A percentile compares a stretch with the other conserved stretches of the same genome.
phyloP scores from a whole-genome alignment of 306 rosid genomes.

The Mimosa pudica region DNA sequence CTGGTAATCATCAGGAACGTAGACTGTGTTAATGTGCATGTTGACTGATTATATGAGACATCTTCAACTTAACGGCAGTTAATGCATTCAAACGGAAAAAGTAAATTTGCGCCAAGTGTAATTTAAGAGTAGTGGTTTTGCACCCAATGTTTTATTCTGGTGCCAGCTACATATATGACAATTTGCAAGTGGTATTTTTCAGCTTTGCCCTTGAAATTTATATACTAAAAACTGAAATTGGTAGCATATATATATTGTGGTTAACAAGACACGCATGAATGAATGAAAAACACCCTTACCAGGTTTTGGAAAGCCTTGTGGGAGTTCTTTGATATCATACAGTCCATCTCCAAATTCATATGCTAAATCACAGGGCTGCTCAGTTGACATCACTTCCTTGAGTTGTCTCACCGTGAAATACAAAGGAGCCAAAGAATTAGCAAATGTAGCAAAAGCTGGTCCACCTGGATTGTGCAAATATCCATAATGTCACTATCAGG shows the following conservation, averaged over 20 bases:
- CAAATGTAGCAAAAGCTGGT: slow-evolving; percentile 54
- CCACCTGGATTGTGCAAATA: slow-evolving; percentile 56
- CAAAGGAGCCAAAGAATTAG: slow-evolving; percentile 64
- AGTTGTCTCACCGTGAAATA: slow-evolving; percentile 64
- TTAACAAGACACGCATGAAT: background rate
- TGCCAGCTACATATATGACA: too few relatives aligned
- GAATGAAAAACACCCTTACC: slow-evolving; percentile 39
- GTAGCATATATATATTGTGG: slow-evolving; percentile 1
- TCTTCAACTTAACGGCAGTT: too few relatives aligned
- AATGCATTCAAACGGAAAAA: too few relatives aligned
- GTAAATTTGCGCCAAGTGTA: too few relatives aligned
- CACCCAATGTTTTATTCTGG: too few relatives aligned
- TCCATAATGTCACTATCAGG: slow-evolving; percentile 16
- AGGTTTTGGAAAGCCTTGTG: slow-evolving; percentile 75
- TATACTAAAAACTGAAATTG: background rate
- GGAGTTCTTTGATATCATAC: slow-evolving; percentile 61
- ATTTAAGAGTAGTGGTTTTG: too few relatives aligned
- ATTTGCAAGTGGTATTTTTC: too few relatives aligned
- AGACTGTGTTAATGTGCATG: too few relatives aligned
- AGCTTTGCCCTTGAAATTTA: too few relatives aligned
- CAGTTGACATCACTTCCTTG: slow-evolving; percentile 89
- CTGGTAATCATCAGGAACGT: too few relatives aligned
- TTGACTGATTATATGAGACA: too few relatives aligned
- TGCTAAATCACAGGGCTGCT: slow-evolving; percentile 86
- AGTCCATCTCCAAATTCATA: slow-evolving; percentile 86